Percentiles rank a stretch among this genome's conserved stretches.
Conservation (phyloP, 805 yeast genomes). For the Millerozyma acaciae region DNA sequence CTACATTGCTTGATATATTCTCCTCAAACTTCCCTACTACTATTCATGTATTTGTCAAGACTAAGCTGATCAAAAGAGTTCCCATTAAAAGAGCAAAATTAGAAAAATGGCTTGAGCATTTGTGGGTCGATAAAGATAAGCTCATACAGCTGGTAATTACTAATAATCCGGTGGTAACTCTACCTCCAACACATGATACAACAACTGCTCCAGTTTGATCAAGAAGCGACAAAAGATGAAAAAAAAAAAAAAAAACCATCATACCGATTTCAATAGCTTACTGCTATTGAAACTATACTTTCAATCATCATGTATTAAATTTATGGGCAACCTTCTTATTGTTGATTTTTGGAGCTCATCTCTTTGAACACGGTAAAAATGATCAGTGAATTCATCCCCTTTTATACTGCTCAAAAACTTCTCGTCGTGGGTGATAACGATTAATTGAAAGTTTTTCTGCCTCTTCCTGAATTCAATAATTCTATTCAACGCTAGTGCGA, state of each 20-base stretch:
- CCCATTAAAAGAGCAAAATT: conserved; percentile 51
- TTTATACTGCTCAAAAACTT: conserved; percentile 80
- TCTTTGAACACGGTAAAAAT: conserved; percentile 76
- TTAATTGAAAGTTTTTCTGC: conserved; percentile 88
- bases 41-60: conserved; percentile 46
- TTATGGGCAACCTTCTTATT: conserved; percentile 50
- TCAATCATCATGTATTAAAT: conserved; percentile 32
- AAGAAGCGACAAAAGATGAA: too few relatives aligned
- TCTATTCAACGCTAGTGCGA: conserved; percentile 73
- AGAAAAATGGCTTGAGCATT: conserved; percentile 72
- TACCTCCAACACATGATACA: too few relatives aligned
- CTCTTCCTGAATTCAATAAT: conserved; percentile 71
- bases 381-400: conserved; percentile 82
- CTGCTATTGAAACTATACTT: too few relatives aligned
- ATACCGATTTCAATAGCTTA: too few relatives aligned
- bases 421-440: conserved; percentile 96
- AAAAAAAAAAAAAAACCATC: too few relatives aligned
- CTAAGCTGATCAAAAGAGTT: conserved; percentile 43
- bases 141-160: conserved; percentile 12
- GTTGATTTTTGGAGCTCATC: conserved; percentile 78
- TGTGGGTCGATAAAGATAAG: conserved; percentile 70
- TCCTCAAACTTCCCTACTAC: conserved; percentile 24
- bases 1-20: conserved; percentile 30
- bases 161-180: too few relatives aligned
- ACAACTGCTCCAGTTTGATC: too few relatives aligned